phyloP scores from a whole-genome alignment of 768 basidiomycete genomes.

The Termitomyces sp. region DNA sequence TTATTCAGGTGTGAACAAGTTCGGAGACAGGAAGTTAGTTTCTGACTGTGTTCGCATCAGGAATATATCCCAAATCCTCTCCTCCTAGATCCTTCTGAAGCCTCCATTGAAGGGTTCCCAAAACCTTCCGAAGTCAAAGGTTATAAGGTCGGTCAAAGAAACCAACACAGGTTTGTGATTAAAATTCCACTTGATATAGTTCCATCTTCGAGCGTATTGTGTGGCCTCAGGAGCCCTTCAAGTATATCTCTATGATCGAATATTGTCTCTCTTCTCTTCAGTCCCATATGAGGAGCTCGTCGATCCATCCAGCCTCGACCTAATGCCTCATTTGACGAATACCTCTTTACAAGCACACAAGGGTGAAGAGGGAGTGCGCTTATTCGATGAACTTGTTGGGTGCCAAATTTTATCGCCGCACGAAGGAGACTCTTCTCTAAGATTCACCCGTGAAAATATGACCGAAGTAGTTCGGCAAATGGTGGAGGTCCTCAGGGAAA shows the following conservation, averaged over 20 bases:
- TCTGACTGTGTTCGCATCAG: conserved; percentile 32
- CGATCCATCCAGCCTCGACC: conserved; percentile 34
- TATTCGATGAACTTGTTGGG: conserved; percentile 77
- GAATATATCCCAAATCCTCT: conserved; percentile 81
- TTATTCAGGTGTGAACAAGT: conserved; percentile 71
- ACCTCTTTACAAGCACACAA: conserved; percentile 74
- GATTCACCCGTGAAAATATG: conserved; percentile 27
- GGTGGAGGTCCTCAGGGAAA: conserved; percentile 62
- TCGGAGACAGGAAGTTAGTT: neutral
- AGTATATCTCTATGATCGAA: conserved; percentile 75
- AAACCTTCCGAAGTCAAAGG: conserved; percentile 29
- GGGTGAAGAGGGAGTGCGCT: conserved; percentile 66
- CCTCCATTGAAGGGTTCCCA: conserved; percentile 19
- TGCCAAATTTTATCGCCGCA: conserved; percentile 40
- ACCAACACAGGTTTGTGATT: neutral
- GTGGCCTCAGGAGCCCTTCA: conserved; percentile 71
- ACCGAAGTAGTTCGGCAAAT: conserved; percentile 55
- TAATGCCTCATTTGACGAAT: conserved; percentile 84
- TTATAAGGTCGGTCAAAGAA: conserved; percentile 48
- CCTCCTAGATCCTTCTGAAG: conserved; percentile 64
- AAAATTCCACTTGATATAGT: conserved; percentile 41
- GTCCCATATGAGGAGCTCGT: conserved; percentile 55
- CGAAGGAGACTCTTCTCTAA: neutral
- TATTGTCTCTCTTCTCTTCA: conserved; percentile 86
- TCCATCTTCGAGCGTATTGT: conserved; percentile 90